Base-by-base conservation (phyloP, 305 asterid genomes). In the Ilex paraguariensis region DNA sequence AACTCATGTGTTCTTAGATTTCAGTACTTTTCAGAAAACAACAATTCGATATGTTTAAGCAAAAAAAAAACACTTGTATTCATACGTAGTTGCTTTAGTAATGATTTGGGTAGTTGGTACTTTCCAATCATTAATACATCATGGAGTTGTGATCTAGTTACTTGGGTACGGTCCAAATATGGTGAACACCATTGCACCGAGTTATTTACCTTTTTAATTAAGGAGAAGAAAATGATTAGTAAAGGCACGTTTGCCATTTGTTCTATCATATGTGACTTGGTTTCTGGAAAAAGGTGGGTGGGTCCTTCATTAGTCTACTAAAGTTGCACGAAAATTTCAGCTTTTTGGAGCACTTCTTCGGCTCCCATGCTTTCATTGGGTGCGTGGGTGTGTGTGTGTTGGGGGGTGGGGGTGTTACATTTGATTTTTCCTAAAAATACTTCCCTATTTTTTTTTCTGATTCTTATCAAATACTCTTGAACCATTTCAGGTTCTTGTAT, bases 281-380 rank as follows among this genome's bases (percentile, higher is more conserved):
- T 31, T 51, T 70, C 58, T 15, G 70, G 39, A 65, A 67, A 73
- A 66, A 70, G 72, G 62, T 60, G 53, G 63, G 64, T 65, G 59
- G 69, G 68, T 59, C 54, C 75, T 64, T 71, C 61, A 14, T 16
- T 5, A 54, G 61, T 48, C 61, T 60, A 75, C 79, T 63, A 70
- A 76, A 75, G 75, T 36, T 36, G 56, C 81, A 68, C 62, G 57
- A 78, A 83, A 21, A 76, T 30, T 66, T 72, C 85, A 76, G 77
- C 89, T 79, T 87, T 79, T 67, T 64, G 44, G 69, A 82, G 81
- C 91, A 80, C 89, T 82, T 76, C 59, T 66, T 61, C 69, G 17
- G 42, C 68, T 70, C 79, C 70, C 42, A 5, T 21, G 28, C 28
- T 21, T 17, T 21, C 28, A 21, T 21, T 21, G 28, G 28, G 28